phyloP scores from a whole-genome alignment of 2,329 filamentous ascomycete species.

The Diaporthe amygdali region DNA sequence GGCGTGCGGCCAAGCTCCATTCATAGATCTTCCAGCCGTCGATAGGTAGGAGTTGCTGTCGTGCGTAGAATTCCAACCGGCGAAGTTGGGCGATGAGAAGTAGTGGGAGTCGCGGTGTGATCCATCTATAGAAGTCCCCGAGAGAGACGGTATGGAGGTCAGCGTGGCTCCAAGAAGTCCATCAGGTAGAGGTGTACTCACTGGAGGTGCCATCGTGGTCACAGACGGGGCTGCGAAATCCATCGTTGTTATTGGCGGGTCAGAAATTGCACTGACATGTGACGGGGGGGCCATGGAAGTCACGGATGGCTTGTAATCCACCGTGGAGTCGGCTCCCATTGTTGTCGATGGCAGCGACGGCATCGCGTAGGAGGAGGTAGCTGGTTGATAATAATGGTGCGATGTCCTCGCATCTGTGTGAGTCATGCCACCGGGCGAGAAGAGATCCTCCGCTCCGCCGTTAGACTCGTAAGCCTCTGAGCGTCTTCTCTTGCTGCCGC shows the following conservation, averaged over 20 bases:
- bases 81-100: conserved; percentile 17
- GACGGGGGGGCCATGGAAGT: conserved; percentile 14
- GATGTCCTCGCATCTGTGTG: conserved; percentile 9
- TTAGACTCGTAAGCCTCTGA: conserved; percentile 20
- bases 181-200: conserved; percentile 15
- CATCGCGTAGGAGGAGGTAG: conserved; percentile 20
- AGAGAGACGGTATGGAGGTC: conserved; percentile 19
- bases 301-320: conserved; percentile 13
- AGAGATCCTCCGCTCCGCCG: conserved; percentile 9
- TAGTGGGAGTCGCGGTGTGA: conserved; percentile 11
- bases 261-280: conserved; percentile 1
- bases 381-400: conserved; percentile 8
- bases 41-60: conserved; percentile 15
- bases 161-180: conserved; percentile 1
- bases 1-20: conserved; percentile 17
- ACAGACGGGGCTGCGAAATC: conserved; percentile 18
- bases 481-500: conserved; percentile 17
- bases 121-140: conserved; percentile 13
- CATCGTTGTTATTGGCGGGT: conserved; percentile 20
- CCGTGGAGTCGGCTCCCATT: background rate
- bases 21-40: conserved; percentile 10
- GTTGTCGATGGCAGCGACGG: conserved; percentile 8
- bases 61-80: conserved; percentile 5
- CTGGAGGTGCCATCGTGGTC: conserved; percentile 21
- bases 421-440: conserved; percentile 19